These are phyloP conservation scores for Urtica urens DNA, from an alignment of 306 rosid genomes.

Conservation along the genomic window DNA sequence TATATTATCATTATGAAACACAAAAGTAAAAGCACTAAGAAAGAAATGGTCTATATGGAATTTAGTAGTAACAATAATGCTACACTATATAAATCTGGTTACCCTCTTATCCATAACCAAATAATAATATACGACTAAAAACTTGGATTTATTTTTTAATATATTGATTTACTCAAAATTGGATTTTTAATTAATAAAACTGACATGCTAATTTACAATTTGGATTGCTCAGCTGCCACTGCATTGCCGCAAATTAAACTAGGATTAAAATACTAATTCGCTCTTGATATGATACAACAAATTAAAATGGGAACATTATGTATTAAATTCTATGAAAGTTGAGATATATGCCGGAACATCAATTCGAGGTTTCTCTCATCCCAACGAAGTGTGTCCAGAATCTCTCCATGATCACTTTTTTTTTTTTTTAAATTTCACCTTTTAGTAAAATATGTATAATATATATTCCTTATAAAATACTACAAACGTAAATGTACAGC, in stretches of 20 bases:
- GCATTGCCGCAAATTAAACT: too few species aligned
- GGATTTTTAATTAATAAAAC: too few species aligned
- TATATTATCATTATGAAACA: constrained; percentile 2
- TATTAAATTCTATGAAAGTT: background rate
- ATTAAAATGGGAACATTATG: background rate
- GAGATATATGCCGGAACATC: constrained; percentile 12
- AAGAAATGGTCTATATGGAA: constrained; percentile 1
- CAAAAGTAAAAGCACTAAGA: constrained; percentile 5
- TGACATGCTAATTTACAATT: too few species aligned
- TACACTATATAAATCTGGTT: background rate
- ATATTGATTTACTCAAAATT: too few species aligned
- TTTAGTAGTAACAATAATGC: background rate
- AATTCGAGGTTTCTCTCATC: constrained; percentile 17
- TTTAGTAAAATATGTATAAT: too few species aligned
- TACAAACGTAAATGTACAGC: constrained; percentile 2
- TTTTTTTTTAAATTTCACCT: too few species aligned
- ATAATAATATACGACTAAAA: background rate
- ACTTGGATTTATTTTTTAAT: too few species aligned
- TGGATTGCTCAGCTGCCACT: too few species aligned
- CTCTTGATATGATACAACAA: constrained; percentile 4
- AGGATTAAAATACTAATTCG: too few species aligned
- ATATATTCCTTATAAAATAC: too few species aligned
- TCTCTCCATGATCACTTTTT: background rate
- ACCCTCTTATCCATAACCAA: background rate
- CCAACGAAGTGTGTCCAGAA: constrained; percentile 16